These are phyloP conservation scores for Oryza coarctata DNA, from an alignment of 176 grass and related monocot genomes.

Conservation along the genomic window DNA sequence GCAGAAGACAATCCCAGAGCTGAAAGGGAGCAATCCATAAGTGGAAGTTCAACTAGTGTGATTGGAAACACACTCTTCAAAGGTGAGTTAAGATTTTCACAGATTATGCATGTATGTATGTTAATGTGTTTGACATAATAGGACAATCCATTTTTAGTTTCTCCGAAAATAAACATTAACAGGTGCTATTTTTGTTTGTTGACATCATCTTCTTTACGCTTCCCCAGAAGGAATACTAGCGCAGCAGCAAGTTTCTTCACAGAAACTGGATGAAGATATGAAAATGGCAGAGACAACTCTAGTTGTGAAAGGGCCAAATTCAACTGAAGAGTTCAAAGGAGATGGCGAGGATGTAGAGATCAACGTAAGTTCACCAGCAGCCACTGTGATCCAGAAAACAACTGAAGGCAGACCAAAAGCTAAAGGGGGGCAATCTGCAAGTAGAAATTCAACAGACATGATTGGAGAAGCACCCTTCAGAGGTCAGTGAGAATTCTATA, in stretches of 20 bases:
- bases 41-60: background rate
- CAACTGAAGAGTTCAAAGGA: too few relatives aligned
- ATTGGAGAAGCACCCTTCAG: background rate
- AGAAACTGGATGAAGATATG: too few relatives aligned
- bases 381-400: slow-evolving; percentile 10
- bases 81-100: slow-evolving; percentile 4
- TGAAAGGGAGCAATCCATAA: background rate
- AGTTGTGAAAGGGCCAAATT: too few relatives aligned
- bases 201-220: background rate
- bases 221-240: too few relatives aligned
- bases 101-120: background rate
- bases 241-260: too few relatives aligned
- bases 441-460: background rate
- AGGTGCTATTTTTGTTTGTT: background rate
- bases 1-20: background rate
- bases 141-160: background rate
- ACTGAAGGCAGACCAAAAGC: slow-evolving; percentile 4
- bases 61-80: background rate
- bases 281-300: too few relatives aligned
- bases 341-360: too few relatives aligned
- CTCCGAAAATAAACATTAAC: background rate
- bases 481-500: slow-evolving; percentile 13
- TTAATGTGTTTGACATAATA: background rate
- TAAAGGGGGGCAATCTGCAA: background rate
- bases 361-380: background rate